Evolutionary conservation across 1,284 basidiomycete genomes (phyloP).

Genomic region (Leucoagaricus sp.): DNA sequence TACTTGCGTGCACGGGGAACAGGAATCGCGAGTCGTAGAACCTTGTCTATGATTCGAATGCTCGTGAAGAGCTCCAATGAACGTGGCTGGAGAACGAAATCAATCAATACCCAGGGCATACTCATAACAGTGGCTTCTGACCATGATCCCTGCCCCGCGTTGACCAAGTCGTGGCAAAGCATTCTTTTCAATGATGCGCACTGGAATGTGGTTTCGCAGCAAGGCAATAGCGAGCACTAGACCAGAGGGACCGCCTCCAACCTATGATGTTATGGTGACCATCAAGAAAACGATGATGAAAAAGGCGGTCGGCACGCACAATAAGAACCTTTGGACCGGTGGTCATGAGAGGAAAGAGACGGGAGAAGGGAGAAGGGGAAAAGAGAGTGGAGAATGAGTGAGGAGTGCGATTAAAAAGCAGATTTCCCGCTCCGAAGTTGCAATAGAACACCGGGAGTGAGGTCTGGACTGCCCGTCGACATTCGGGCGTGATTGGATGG

Average conservation of each 20-base stretch:
- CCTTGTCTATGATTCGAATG: conserved; percentile 30
- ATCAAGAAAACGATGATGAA: background rate
- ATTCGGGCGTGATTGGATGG: background rate
- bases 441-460: background rate
- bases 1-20: conserved; percentile 32
- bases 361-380: background rate
- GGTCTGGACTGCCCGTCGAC: conserved; percentile 1
- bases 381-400: background rate
- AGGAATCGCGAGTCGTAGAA: conserved; percentile 29
- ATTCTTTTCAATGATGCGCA: conserved; percentile 42
- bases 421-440: background rate
- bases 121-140: too few species aligned
- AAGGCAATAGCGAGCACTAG: conserved; percentile 38
- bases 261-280: conserved; percentile 19
- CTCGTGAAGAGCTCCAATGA: conserved; percentile 30
- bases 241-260: conserved; percentile 43
- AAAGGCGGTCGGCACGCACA: conserved; percentile 14
- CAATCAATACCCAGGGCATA: too few species aligned
- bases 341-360: conserved; percentile 11
- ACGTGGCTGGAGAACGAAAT: conserved; percentile 25
- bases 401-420: background rate
- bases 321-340: conserved; percentile 24
- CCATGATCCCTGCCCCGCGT: conserved; percentile 39
- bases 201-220: conserved; percentile 37
- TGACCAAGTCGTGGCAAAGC: conserved; percentile 32